These are phyloP conservation scores for Perkinsus olseni DNA, from an alignment of 169 alveolate species.

Conservation along the genomic window DNA sequence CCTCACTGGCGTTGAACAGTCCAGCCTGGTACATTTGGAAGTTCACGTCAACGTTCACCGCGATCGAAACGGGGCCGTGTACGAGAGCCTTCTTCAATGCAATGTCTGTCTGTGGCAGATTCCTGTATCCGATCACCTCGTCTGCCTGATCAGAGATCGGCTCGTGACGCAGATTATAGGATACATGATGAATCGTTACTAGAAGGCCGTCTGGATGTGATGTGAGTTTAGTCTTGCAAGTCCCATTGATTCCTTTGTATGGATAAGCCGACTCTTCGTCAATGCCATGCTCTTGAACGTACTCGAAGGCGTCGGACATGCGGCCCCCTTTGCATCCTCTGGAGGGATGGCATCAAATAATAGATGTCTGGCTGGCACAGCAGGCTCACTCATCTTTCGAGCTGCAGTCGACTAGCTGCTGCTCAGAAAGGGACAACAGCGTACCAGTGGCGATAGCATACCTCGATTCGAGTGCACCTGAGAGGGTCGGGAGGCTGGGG, in stretches of 20 bases:
- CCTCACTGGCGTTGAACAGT: neutral
- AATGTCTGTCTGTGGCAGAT: neutral
- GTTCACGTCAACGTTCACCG: neutral
- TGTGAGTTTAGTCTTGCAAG: neutral
- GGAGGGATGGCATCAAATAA: neutral
- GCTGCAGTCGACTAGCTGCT: constrained; percentile 61
- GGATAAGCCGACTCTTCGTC: neutral
- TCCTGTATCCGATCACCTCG: neutral
- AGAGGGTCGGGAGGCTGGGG: constrained; percentile 29
- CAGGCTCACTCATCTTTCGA: too few species aligned
- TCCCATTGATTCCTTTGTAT: neutral
- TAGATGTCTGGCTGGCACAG: too few species aligned
- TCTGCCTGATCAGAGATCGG: neutral
- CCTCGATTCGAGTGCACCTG: neutral
- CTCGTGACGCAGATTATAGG: too few species aligned
- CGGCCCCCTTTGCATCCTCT: constrained; percentile 68
- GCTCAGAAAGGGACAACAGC: constrained; percentile 44
- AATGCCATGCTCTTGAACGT: neutral
- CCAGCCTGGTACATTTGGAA: neutral
- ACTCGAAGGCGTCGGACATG: constrained; percentile 44
- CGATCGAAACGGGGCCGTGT: neutral
- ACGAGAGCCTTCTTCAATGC: neutral
- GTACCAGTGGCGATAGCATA: neutral
- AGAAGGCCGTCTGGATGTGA: neutral
- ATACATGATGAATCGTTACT: neutral